Percentiles rank a stretch among this genome's conserved stretches.
Conservation (phyloP, 2,329 filamentous ascomycete genomes). For the Monosporascus sp. region DNA sequence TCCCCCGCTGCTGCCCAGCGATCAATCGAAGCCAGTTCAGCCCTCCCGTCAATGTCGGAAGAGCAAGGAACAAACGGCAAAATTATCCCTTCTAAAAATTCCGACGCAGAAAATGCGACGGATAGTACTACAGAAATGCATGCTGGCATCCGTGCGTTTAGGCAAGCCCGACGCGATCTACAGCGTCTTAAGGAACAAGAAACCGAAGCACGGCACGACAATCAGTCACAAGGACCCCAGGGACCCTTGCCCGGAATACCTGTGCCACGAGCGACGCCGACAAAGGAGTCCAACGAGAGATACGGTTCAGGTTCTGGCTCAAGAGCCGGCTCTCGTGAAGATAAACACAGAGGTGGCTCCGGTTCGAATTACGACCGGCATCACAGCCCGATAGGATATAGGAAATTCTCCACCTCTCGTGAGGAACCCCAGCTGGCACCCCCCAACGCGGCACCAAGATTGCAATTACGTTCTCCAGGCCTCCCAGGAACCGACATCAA, state of each 20-base stretch:
- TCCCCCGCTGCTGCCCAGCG: constrained; percentile 17
- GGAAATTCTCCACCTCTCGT: constrained; percentile 32
- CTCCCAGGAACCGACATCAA: constrained; percentile 44
- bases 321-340: constrained; percentile 24
- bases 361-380: constrained; percentile 45
- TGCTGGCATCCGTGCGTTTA: constrained; percentile 51
- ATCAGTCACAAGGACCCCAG: constrained; percentile 18
- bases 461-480: constrained; percentile 39
- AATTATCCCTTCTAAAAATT: background rate
- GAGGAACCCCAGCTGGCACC: constrained; percentile 32
- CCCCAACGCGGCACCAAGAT: constrained; percentile 20
- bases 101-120: constrained; percentile 9
- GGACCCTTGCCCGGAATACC: constrained; percentile 13
- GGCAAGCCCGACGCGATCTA: constrained; percentile 52
- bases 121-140: constrained; percentile 30
- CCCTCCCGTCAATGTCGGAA: constrained; percentile 2
- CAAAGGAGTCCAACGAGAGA: constrained; percentile 22
- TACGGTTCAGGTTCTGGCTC: constrained; percentile 19
- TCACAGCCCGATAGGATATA: constrained; percentile 34
- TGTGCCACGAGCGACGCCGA: constrained; percentile 14
- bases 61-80: constrained; percentile 4
- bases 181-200: constrained; percentile 53
- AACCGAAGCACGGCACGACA: constrained; percentile 37
- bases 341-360: constrained; percentile 51
- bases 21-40: constrained; percentile 2